Evolutionary conservation across 441 rosid species (phyloP), one percentile per base, ranked within the genome.

Genomic region (Mallotus japonicus): DNA sequence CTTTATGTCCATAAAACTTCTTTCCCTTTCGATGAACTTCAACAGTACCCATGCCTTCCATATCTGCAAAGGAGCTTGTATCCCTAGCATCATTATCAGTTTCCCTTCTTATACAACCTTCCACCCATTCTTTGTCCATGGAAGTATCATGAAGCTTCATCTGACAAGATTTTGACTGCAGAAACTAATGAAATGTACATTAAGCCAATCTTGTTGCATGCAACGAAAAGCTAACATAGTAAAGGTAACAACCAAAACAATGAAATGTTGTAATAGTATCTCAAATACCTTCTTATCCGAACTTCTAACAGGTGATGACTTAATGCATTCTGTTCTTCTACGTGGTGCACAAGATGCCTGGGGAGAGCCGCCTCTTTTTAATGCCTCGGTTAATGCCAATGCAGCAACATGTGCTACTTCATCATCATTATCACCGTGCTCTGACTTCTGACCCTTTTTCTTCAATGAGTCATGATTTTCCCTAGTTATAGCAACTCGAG

Each of bases 401-500:
- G 91, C 98, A 73, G 91, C 88, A 69, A 78, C 89, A 74, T 80
- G 93, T 17, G 82, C 88, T 24, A 79, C 90, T 34, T 85, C 92
- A 72, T 87, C 89, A 70, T 87, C 92, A 73, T 75, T 73, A 54
- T 72, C 80, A 79, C 78, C 88, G 78, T 68, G 81, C 62, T 79
- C 86, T 60, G 76, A 82, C 78, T 81, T 92, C 82, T 79, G 87
- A 55, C 73, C 82, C 82, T 83, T 84, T 75, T 82, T 83, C 79
- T 77, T 86, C 64, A 53, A 79, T 28, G 80, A 80, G 76, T 62
- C 75, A 74, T 58, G 72, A 87, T 72, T 84, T 65, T 84, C 90
- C 51, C 81, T 89, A 74, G 89, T 80, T 78, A 96, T 89, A 68
- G 88, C 93, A 72, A 91, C 20, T 46, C 98, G 95, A 68, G 99